Evolutionary conservation across 1,284 basidiomycete genomes (phyloP), one percentile per base, ranked within the genome.

Genomic region (Boletus sp.): DNA sequence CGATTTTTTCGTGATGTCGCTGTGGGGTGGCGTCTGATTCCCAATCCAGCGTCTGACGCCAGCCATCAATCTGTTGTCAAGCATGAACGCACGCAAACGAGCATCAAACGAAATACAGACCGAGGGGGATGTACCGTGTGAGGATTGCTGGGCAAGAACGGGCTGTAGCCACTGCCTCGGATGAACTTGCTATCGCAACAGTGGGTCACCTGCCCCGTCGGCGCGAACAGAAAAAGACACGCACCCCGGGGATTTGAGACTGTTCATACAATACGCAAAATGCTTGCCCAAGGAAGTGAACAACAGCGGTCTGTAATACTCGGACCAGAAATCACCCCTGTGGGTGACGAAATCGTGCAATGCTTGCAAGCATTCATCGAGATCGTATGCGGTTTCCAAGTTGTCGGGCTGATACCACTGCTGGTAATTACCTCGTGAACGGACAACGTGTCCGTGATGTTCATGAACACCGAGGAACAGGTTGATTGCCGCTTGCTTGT

Each of bases 401-500:
- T 95, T 82, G 53, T 85, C 80, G 8, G 85, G 80, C 47, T 88
- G 80, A 75, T 86, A 97, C 95, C 95, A 97, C 59, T 90, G 80
- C 64, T 86, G 86, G 73, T 97, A 97, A 21, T 80, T 90, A 55
- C 80, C 83, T 28, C 84, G 81, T 1, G 81, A 76, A 14, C 79
- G 80, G 2, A 76, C 71, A 35, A 81, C 76, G 0, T 80, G 77
- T n/a, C 56, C 62, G 33, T 69, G 70, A 51, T 81, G 81, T 65
- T 90, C 88, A 47, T 87, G 83, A 4, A 97, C 86, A 17, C 97
- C 96, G 5, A 99, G 87, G 75, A 99, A 99, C 28, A 98, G 83
- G 74, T 99, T 97, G 74, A 98, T 99, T 0, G 97, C 95, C 1
- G 93, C 86, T 76, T 99, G 97, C 76, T 99, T 99, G 76, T 99